These are phyloP conservation scores for Colletotrichum orbiculare DNA, from an alignment of 2,329 filamentous ascomycete species.

Conservation along the genomic window DNA sequence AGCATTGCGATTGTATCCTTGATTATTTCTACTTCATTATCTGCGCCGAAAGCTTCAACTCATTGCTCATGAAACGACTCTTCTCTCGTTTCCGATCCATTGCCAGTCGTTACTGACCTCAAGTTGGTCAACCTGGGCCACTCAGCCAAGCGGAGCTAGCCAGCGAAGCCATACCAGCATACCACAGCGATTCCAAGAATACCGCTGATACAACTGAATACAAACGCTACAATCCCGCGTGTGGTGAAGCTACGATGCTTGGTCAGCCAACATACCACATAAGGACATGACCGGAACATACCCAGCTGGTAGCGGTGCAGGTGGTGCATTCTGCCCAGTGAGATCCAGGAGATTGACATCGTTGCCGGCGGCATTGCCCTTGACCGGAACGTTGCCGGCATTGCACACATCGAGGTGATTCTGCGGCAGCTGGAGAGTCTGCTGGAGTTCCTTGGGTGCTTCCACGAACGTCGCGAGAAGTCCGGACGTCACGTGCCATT, in stretches of 20 bases:
- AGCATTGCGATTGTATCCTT: no score
- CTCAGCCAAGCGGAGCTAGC: background rate
- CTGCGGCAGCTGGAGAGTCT: constrained; percentile 67
- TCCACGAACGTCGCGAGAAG: constrained; percentile 74
- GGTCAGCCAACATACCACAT: background rate
- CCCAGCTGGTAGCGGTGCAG: constrained; percentile 70
- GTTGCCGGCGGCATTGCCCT: constrained; percentile 82
- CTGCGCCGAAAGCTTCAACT: no score
- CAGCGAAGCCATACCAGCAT: constrained; percentile 70
- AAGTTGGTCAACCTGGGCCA: background rate
- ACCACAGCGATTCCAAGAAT: constrained; percentile 76
- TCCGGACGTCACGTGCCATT: constrained; percentile 80
- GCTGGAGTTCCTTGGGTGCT: constrained; percentile 71
- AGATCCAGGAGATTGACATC: constrained; percentile 72
- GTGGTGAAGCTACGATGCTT: constrained; percentile 67
- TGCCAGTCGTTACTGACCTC: no score
- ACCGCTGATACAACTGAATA: constrained; percentile 76
- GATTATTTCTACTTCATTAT: no score
- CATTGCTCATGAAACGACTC: no score
- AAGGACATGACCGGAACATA: constrained; percentile 40
- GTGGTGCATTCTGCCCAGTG: constrained; percentile 66
- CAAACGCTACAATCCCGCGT: constrained; percentile 77
- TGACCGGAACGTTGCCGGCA: constrained; percentile 58
- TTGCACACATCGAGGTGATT: constrained; percentile 69
- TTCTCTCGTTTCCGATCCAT: no score